phyloP scores from a whole-genome alignment of 306 rosid species.

The Cucurbita moschata region DNA sequence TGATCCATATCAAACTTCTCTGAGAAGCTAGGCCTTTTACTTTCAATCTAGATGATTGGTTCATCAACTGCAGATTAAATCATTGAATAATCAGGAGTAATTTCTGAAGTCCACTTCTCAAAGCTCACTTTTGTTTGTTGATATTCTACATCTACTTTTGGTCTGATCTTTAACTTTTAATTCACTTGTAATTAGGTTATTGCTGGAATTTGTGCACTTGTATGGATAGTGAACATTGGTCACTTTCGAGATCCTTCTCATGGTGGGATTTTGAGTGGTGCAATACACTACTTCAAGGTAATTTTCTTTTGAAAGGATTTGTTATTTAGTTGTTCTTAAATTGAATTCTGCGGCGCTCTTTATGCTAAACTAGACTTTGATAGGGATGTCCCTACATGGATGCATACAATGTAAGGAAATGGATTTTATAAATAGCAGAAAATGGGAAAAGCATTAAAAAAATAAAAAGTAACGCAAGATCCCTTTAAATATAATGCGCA shows the following conservation, averaged over 20 bases:
- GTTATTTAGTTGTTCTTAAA: background rate
- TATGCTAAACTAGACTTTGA: background rate
- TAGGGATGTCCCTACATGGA: background rate
- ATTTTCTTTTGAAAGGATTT: slow-evolving; percentile 8
- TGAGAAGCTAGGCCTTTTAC: background rate
- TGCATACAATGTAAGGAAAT: background rate
- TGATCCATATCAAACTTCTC: background rate
- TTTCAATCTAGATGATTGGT: background rate
- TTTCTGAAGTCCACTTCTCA: background rate
- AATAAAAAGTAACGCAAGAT: background rate
- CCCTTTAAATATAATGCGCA: background rate
- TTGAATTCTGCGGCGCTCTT: background rate
- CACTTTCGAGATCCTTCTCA: slow-evolving; percentile 98
- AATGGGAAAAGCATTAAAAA: background rate
- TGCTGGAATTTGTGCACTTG: slow-evolving; percentile 88
- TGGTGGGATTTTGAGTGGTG: slow-evolving; percentile 90
- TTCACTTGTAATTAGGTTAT: slow-evolving; percentile 44
- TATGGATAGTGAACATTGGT: slow-evolving; percentile 96
- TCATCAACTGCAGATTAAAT: background rate
- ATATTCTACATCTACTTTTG: background rate
- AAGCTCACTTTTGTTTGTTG: background rate
- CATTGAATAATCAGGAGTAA: slow-evolving; percentile 1
- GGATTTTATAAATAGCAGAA: background rate
- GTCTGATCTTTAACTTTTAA: background rate
- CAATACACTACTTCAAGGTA: slow-evolving; percentile 98